Evolutionary conservation across 179 eudicot species (phyloP), one percentile per base, ranked within the genome.

Genomic region (Silene vulgaris): DNA sequence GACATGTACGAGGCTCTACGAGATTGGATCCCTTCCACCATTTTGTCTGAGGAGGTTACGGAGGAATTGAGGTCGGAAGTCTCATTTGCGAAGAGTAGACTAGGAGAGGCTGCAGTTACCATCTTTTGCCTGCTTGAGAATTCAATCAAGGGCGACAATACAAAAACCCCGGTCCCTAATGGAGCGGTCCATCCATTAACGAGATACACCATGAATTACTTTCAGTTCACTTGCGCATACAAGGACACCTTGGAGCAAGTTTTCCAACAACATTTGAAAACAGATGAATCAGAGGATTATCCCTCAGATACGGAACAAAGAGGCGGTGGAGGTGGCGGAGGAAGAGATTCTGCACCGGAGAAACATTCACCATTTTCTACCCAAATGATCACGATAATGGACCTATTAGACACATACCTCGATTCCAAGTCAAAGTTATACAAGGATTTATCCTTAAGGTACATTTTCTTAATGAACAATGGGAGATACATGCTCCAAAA

Each of bases 181-280:
- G 97, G 98, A 0, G 96, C 97, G 0, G 91, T 91, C 16, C 98
- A 93, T 76, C 97, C 98, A 0, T 54, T 90, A 17, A 91, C 97
- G 16, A 87, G 96, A 30, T 93, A 91, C 90, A 86, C 86, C 21
- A 84, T 93, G 91, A 93, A 93, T 76, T 93, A 93, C 59, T 75
- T 93, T 0, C 82, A 84, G 43, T 86, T 79, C 30, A 90, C 93
- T 1, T 87, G 93, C 60, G 93, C 85, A 56, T 90, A 88, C 68
- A 89, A 79, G 64, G 88, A 86, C 73, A 89, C 92, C 0, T 65
- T 92, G 1, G 91, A 89, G 56, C 94, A 87, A 40, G 81, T 92
- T 1, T 92, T 91, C 79, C 69, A 73, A 57, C 88, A 84, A 59
- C 94, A 91, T 69, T 81, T 75, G 17, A 79, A 19, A 68, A 78